Percentiles rank a stretch among this genome's conserved stretches.
Conservation (phyloP, 257 asterid genomes). For the Osmanthus fragrans region DNA sequence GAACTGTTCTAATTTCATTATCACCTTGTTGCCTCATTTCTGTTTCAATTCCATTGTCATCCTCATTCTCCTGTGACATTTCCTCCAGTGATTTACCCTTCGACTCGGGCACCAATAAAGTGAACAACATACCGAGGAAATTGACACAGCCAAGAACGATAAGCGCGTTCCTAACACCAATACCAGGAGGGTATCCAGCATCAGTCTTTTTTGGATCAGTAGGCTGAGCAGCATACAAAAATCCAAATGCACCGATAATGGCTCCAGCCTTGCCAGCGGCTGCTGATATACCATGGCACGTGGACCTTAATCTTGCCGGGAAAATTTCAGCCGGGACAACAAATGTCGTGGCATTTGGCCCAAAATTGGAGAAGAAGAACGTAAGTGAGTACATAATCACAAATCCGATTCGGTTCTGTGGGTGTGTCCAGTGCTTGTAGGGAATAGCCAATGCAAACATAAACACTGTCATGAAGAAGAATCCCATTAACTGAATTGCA, state of each 20-base stretch:
- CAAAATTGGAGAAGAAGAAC: slow-evolving; percentile 52
- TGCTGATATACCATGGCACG: slow-evolving; percentile 49
- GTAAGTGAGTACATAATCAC: slow-evolving; percentile 40
- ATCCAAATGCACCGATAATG: slow-evolving; percentile 50
- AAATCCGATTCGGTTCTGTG: slow-evolving; percentile 30
- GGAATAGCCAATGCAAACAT: slow-evolving; percentile 50
- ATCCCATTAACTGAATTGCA: slow-evolving; percentile 38
- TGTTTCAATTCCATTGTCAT: background rate
- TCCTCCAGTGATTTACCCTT: slow-evolving; percentile 52
- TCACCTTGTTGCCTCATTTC: background rate
- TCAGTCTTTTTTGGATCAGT: slow-evolving; percentile 25
- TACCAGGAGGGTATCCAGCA: slow-evolving; percentile 37
- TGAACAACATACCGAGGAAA: slow-evolving; percentile 37
- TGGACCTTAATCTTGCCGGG: slow-evolving; percentile 45
- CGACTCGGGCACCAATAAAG: slow-evolving; percentile 47
- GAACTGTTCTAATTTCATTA: background rate
- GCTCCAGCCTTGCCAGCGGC: slow-evolving; percentile 53
- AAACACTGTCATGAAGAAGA: slow-evolving; percentile 47
- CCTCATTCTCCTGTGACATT: slow-evolving; percentile 41
- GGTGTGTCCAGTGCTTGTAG: slow-evolving; percentile 36
- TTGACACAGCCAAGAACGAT: slow-evolving; percentile 39
- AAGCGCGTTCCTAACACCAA: slow-evolving; percentile 40
- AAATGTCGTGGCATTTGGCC: slow-evolving; percentile 53
- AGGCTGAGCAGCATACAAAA: slow-evolving; percentile 40
- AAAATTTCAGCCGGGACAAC: slow-evolving; percentile 52